These are phyloP conservation scores for Castanospermum australe DNA, from an alignment of 306 rosid species.

Conservation along the genomic window DNA sequence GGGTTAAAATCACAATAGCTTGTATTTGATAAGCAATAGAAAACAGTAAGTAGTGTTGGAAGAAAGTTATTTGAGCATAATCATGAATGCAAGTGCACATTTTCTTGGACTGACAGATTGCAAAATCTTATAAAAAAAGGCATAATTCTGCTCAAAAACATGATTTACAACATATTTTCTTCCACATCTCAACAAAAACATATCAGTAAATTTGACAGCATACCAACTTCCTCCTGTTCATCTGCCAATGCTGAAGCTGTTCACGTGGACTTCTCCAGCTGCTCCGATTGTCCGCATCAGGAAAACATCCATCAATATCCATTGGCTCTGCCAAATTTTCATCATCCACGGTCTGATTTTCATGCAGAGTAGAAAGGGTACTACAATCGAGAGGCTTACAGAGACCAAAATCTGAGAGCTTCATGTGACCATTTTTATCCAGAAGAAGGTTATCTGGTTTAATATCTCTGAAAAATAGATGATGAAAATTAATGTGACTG, in stretches of 20 bases:
- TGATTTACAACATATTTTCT: constrained; percentile 4
- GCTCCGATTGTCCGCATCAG: constrained; percentile 69
- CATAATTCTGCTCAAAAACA: neutral
- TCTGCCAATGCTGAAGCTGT: constrained; percentile 98
- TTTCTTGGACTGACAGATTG: neutral
- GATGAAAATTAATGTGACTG: constrained; percentile 24
- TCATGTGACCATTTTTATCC: constrained; percentile 96
- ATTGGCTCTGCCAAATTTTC: constrained; percentile 81
- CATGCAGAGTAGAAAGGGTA: constrained; percentile 89
- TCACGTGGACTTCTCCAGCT: constrained; percentile 93
- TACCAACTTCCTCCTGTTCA: constrained; percentile 98
- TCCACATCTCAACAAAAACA: constrained; percentile 10
- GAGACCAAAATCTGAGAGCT: constrained; percentile 98
- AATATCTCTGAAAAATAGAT: constrained; percentile 72
- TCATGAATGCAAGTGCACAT: neutral
- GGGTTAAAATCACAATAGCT: constrained; percentile 13
- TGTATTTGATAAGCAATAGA: neutral
- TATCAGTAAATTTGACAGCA: constrained; percentile 31
- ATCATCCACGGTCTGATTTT: constrained; percentile 78
- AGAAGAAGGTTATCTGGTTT: constrained; percentile 96
- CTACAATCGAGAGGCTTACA: constrained; percentile 96
- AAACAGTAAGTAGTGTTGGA: neutral
- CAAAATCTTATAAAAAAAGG: neutral
- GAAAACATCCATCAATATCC: constrained; percentile 60
- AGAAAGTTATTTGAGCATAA: neutral